phyloP scores from a whole-genome alignment of 2,329 filamentous ascomycete species.

The Verticillium nonalfalfae region DNA sequence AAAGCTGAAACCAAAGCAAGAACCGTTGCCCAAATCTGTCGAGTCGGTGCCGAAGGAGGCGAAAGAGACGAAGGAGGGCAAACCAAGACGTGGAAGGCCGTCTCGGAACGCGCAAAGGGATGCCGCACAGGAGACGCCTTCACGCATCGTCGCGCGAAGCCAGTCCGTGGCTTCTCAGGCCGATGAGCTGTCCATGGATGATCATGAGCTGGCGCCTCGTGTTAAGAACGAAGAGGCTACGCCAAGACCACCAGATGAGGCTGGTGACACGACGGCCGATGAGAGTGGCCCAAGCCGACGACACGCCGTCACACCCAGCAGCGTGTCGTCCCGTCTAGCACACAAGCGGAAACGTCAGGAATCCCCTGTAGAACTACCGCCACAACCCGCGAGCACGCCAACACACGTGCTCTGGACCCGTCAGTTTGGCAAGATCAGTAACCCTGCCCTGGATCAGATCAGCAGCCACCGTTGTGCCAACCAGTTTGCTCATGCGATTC shows the following conservation, averaged over 20 bases:
- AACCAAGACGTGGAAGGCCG: constrained; percentile 23
- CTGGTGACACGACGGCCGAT: constrained; percentile 48
- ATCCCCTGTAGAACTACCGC: constrained; percentile 37
- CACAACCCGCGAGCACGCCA: constrained; percentile 45
- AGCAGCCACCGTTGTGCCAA: constrained; percentile 71
- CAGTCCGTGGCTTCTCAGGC: constrained; percentile 39
- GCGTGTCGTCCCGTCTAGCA: constrained; percentile 26
- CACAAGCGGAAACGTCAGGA: constrained; percentile 54
- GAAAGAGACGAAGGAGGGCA: constrained; percentile 12
- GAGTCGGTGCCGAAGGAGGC: not conserved
- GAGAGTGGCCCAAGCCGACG: constrained; percentile 39
- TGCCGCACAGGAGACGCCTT: constrained; percentile 27
- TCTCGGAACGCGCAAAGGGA: constrained; percentile 27
- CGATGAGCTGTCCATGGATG: constrained; percentile 41
- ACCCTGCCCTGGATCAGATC: constrained; percentile 69
- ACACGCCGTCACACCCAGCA: constrained; percentile 27
- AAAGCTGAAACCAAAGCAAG: not conserved
- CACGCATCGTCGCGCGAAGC: constrained; percentile 26
- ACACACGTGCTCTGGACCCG: constrained; percentile 70
- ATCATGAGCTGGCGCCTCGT: constrained; percentile 27
- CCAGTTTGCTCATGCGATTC: constrained; percentile 71
- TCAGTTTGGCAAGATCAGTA: constrained; percentile 67
- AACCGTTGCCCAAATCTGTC: not conserved
- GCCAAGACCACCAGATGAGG: constrained; percentile 46
- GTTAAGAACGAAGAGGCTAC: constrained; percentile 57